Base-by-base conservation (phyloP, 2,329 filamentous ascomycete species). In the Mariannaea sp. region DNA sequence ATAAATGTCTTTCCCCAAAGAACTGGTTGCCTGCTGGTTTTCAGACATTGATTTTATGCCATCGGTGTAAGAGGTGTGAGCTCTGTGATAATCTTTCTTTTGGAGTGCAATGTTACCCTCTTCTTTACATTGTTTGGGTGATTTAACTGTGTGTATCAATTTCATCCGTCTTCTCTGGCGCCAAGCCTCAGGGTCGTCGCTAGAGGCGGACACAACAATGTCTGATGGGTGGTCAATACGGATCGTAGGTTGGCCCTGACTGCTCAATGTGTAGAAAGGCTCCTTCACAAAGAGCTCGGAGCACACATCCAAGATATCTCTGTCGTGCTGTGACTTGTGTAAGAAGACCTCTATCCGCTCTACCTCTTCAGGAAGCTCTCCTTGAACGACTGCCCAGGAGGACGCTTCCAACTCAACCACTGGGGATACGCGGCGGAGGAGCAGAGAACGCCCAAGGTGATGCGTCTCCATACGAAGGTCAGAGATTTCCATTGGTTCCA, bases 241-340 rank as follows among this genome's bases (percentile, higher is more conserved):
- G 27, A 81, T 57, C 0, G 69, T 71, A 39, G 71, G 70, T 9
- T 73, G 66, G 4, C 74, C 75, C 32, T 76, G 65, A 10, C 63
- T 65, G 45, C 70, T 75, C 1, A 74, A 39, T 10, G 77, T 79
- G 53, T 79, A 73, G 49, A 76, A 81, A 0, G 79, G 79, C 55
- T 82, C 79, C 48, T 80, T 81, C 12, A 82, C 60, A 4, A 77
- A 27, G 5, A 80, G 64, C 0, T 68, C 58, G 1, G 67, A 57
- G 58, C 61, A 33, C 50, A 65, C 40, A 69, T 74, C 71, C 5
- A 76, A 50, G 1, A 70, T 38, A 7, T 75, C 71, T 19, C 62
- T 36, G 0, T 69, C 68, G 27, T 43, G 65, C 45, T 19, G 71
- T 45, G 56, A 68, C 55, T 69, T 73, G 33, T 75, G 73, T 16